Percentiles rank a stretch among this genome's conserved stretches.
These are phyloP conservation scores for Thielaviopsis populi DNA, from an alignment of 2,329 filamentous ascomycete species.

Conservation along the genomic window DNA sequence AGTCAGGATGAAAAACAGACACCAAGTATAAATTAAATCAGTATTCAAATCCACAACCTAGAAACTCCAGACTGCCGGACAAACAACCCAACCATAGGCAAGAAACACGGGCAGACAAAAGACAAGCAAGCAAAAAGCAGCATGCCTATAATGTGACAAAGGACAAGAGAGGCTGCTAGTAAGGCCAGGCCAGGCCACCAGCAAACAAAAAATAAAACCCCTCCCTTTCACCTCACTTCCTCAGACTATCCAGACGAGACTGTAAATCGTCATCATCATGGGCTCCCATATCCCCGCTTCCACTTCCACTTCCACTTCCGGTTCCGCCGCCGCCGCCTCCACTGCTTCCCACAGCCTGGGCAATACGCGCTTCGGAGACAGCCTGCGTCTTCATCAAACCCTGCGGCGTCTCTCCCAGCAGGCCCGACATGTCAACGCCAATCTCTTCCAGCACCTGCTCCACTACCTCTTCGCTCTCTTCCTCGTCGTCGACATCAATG, in stretches of 20 bases:
- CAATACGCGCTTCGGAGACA: constrained; percentile 59
- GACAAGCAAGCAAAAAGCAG: background rate
- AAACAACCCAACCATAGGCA: too few relatives aligned
- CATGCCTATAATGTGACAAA: background rate
- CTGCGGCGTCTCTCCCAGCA: constrained; percentile 79
- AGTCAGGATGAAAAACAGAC: background rate
- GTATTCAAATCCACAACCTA: too few relatives aligned
- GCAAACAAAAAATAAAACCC: background rate
- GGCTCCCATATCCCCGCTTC: constrained; percentile 22
- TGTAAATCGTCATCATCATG: constrained; percentile 94
- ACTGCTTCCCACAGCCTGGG: constrained; percentile 64
- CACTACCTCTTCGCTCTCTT: constrained; percentile 92
- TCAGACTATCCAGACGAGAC: constrained; percentile 77
- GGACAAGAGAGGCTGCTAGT: too few relatives aligned
- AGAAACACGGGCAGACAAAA: too few relatives aligned
- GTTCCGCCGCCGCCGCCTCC: constrained; percentile 22
- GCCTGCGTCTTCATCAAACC: constrained; percentile 49
- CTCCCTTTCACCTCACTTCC: constrained; percentile 30
- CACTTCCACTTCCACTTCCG: background rate
- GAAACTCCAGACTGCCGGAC: too few relatives aligned
- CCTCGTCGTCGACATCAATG: constrained; percentile 77
- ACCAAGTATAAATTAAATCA: background rate
- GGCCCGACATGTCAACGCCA: constrained; percentile 64
- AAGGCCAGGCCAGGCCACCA: background rate
- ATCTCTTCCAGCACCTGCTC: constrained; percentile 96